Evolutionary conservation across 2,329 filamentous ascomycete species (phyloP).

Genomic region (Coniochaeta ligniaria): DNA sequence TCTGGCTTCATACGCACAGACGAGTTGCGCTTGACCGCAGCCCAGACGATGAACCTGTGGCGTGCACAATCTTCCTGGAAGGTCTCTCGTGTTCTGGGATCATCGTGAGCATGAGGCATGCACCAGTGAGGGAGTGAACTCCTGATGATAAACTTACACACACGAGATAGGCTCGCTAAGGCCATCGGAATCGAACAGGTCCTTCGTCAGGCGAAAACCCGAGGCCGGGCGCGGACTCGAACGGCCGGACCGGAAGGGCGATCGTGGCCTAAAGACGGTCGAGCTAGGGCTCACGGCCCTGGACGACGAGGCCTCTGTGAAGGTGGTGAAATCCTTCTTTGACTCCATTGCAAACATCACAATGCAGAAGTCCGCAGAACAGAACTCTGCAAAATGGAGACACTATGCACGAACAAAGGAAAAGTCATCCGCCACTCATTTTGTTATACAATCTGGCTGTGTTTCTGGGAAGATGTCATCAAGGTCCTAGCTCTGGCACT

Average conservation of each 20-base stretch:
- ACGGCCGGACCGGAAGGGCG: constrained; percentile 9
- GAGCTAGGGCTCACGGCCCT: constrained; percentile 5
- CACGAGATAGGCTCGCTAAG: constrained; percentile 14
- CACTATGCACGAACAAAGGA: constrained; percentile 2
- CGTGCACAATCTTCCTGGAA: constrained; percentile 42
- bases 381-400: constrained; percentile 4
- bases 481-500: constrained; percentile 11
- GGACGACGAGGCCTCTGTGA: constrained; percentile 12
- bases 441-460: constrained; percentile 13
- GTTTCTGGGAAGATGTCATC: constrained; percentile 8
- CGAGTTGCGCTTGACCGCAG: constrained; percentile 45
- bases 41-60: constrained; percentile 50
- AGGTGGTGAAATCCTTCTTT: constrained; percentile 15
- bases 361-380: not conserved
- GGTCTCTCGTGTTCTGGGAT: constrained; percentile 33
- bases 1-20: constrained; percentile 37
- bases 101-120: constrained; percentile 9
- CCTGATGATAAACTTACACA: constrained; percentile 15
- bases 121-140: not conserved
- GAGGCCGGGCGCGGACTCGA: not conserved
- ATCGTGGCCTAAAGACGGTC: constrained; percentile 5
- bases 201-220: constrained; percentile 2
- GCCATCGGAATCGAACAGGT: constrained; percentile 2
- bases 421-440: constrained; percentile 19
- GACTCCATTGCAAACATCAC: constrained; percentile 10